Percentiles rank a stretch among this genome's conserved stretches.
These are phyloP conservation scores for Penicillium samsonianum DNA, from an alignment of 495 filamentous ascomycete species.

Conservation along the genomic window DNA sequence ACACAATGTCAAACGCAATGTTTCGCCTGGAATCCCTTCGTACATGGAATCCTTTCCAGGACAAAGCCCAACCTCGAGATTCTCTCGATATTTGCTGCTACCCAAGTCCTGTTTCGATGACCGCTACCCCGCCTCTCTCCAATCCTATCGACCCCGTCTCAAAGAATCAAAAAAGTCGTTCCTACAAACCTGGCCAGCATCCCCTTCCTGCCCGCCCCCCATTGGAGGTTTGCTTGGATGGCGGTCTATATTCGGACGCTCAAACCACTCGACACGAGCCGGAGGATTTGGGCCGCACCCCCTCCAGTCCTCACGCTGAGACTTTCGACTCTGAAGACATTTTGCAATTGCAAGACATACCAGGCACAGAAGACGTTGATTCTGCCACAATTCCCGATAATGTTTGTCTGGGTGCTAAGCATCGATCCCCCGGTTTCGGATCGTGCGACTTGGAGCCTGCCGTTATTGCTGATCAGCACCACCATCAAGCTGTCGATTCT, in stretches of 20 bases:
- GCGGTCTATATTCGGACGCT: constrained; percentile 1
- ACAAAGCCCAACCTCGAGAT: too few relatives aligned
- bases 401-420: background rate
- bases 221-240: constrained; percentile 17
- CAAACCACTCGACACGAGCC: constrained; percentile 7
- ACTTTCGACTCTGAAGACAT: constrained; percentile 7
- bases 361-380: background rate
- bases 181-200: background rate
- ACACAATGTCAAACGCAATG: background rate
- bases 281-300: background rate
- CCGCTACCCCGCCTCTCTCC: too few relatives aligned
- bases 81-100: too few relatives aligned
- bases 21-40: too few relatives aligned
- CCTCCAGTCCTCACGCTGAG: background rate
- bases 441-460: constrained; percentile 4
- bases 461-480: constrained; percentile 1
- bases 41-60: too few relatives aligned
- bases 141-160: too few relatives aligned
- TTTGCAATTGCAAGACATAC: background rate
- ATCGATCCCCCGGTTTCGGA: background rate
- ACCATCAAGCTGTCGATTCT: constrained; percentile 1
- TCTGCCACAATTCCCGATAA: background rate
- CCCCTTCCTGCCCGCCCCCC: constrained; percentile 18
- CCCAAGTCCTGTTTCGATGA: too few relatives aligned
- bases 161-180: background rate